Evolutionary conservation across 225 moss, liverwort and hornwort genomes (phyloP), one percentile per base, ranked within the genome.

Genomic region (Neckera pumila): DNA sequence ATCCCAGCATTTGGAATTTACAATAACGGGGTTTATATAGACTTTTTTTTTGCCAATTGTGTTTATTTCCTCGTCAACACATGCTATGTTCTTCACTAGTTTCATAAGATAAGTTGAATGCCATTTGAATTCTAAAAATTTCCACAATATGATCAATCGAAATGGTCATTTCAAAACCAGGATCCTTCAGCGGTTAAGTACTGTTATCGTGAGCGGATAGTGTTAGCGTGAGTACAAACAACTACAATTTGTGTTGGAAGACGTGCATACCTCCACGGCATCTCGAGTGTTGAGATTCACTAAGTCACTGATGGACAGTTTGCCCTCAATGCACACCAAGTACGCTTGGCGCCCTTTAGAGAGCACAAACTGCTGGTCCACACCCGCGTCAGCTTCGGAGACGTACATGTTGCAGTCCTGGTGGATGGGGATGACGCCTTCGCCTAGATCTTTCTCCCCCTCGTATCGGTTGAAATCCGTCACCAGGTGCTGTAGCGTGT

Each of bases 301-400:
- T 65, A 77, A 89, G 67, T 93, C 95, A 86, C 95, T 93, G 26
- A 97, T 78, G 1, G 93, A 92, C 6, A 97, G 86, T 42, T 86
- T 87, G 20, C 98, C 98, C 87, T 98, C 95, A 43, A 98, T 97
- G 89, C 96, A 96, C 61, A 97, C 97, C 82, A 98, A 80, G 80
- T 97, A 98, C 23, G 89, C 93, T 78, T 98, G 98, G 78, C 96
- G 95, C 80, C 89, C 92, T 82, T 90, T 86, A 38, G 92, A 66
- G 36, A 98, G 89, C 45, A 90, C 61, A 47, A 97, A 97, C 36
- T 92, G 91, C 87, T 98, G 97, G 60, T 91, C 88, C 79, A 96
- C 85, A 70, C 89, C 93, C 10, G 94, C 91, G 43, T 98, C 98
- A 26, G 89, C 91, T 83, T 98, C 97, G 15, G 97, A 96, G 45